These are phyloP conservation scores for Nannochloropsis granulata DNA, from an alignment of 108 stramenopile species.

Conservation along the genomic window DNA sequence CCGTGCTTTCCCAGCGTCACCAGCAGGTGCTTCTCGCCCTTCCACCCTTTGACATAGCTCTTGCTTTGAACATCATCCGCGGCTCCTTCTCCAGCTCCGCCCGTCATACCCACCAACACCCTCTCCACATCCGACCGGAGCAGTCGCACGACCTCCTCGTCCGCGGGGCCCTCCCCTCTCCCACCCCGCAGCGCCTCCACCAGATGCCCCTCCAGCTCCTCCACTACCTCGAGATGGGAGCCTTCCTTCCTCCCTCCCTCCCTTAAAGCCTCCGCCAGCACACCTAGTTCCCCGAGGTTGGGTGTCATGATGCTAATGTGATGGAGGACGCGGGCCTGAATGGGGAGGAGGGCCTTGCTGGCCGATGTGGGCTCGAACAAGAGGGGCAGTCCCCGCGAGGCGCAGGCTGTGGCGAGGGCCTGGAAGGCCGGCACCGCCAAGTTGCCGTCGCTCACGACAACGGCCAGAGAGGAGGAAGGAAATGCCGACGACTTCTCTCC, in stretches of 20 bases:
- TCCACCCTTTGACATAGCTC: neutral
- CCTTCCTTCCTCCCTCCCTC: neutral
- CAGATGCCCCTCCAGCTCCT: neutral
- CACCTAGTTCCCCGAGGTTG: neutral
- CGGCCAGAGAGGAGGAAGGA: neutral
- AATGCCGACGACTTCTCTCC: neutral
- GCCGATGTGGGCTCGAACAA: constrained; percentile 19
- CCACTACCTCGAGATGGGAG: neutral
- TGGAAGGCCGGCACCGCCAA: neutral
- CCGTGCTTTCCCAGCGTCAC: constrained; percentile 16
- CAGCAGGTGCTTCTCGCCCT: constrained; percentile 8
- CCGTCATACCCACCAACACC: neutral
- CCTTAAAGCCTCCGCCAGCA: neutral
- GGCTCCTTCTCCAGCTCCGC: neutral
- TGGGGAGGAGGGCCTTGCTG: neutral
- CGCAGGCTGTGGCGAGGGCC: constrained; percentile 1
- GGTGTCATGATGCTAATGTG: neutral
- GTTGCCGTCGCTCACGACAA: constrained; percentile 13
- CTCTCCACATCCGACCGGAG: neutral
- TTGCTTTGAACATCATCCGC: neutral
- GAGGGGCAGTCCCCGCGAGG: neutral
- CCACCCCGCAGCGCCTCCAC: neutral
- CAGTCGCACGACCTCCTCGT: neutral
- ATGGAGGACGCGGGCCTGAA: constrained; percentile 1
- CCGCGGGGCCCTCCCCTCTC: neutral